Base-by-base conservation (phyloP, 768 basidiomycete genomes). In the Tulasnella sp. region DNA sequence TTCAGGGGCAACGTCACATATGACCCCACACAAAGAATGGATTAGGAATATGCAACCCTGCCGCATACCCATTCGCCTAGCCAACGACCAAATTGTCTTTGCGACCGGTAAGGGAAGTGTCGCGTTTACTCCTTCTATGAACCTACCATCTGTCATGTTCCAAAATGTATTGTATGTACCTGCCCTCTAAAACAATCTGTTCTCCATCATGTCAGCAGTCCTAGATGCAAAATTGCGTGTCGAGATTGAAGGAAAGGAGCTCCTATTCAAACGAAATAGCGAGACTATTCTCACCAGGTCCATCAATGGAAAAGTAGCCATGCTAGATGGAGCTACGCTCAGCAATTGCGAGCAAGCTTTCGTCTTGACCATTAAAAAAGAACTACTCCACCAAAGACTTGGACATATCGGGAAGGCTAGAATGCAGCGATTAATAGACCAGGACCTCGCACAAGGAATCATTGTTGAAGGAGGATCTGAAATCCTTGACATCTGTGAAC, bases 21-120 rank as follows among this genome's bases (percentile, higher is more conserved):
- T n/a, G n/a, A n/a, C n/a, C n/a, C n/a, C n/a, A n/a, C n/a, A 74
- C 44, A 34, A 37, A n/a, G 20, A 74, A 22, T 74, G 73, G 73
- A n/a, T 74, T 20, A 34, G 44, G 18, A 74, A 74, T 31, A 24
- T 74, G 73, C 16, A 74, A 37, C 34, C 34, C 8, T 74, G 24
- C 22, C 22, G 44, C 8, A 37, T 74, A 24, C 22, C 73, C 44
- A 40, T 74, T 22, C 73, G 44, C 22, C 7, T 74, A 34, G 44
- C 73, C 22, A 37, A 74, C 44, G 4, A 74, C 22, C 7, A 37
- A 3, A 31, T n/a, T 40, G 20, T 74, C 22, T 24, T 22, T 24
- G 73, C 73, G 22, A 37, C 22, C 37, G 73, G 73, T 40, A 37
- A 74, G 31, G 73, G 73, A 37, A 28, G 18, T 8, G 73, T 74